These are phyloP conservation scores for Vigna nakashimae DNA, from an alignment of 306 rosid genomes.

Conservation along the genomic window DNA sequence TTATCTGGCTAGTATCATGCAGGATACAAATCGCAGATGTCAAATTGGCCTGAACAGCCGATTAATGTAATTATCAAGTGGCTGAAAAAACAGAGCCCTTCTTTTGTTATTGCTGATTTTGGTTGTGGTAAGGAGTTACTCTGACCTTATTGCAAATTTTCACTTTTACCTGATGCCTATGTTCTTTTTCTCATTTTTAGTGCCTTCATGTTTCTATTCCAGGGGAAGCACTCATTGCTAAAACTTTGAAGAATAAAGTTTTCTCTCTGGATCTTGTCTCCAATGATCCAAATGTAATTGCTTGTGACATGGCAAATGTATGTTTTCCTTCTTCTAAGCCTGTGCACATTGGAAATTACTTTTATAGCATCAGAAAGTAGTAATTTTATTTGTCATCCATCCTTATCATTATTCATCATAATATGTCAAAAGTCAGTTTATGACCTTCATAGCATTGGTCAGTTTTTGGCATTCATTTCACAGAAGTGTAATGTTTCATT, in stretches of 20 bases:
- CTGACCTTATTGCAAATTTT: background rate
- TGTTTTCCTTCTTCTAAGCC: constrained; percentile 43
- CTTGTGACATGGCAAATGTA: constrained; percentile 96
- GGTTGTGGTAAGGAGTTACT: constrained; percentile 81
- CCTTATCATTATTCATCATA: constrained; percentile 5
- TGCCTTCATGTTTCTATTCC: constrained; percentile 39
- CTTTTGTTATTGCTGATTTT: constrained; percentile 89
- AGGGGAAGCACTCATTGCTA: constrained; percentile 93
- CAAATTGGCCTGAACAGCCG: constrained; percentile 92
- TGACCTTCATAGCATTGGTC: background rate
- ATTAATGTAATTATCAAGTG: constrained; percentile 81
- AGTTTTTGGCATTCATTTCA: background rate
- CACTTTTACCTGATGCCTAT: background rate
- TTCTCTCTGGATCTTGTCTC: constrained; percentile 94
- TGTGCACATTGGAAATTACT: background rate
- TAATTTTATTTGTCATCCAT: constrained; percentile 10
- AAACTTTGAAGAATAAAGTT: constrained; percentile 81
- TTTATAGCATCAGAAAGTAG: background rate
- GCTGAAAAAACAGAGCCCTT: constrained; percentile 75
- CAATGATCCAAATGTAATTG: constrained; percentile 73
- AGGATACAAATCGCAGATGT: constrained; percentile 94
- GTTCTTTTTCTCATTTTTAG: constrained; percentile 27
- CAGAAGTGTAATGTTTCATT: background rate
- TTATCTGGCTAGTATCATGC: constrained; percentile 83
- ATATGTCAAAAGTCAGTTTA: constrained; percentile 5